Evolutionary conservation across 768 basidiomycete genomes (phyloP), one percentile per base, ranked within the genome.

Genomic region (Termitomyces titanicus): DNA sequence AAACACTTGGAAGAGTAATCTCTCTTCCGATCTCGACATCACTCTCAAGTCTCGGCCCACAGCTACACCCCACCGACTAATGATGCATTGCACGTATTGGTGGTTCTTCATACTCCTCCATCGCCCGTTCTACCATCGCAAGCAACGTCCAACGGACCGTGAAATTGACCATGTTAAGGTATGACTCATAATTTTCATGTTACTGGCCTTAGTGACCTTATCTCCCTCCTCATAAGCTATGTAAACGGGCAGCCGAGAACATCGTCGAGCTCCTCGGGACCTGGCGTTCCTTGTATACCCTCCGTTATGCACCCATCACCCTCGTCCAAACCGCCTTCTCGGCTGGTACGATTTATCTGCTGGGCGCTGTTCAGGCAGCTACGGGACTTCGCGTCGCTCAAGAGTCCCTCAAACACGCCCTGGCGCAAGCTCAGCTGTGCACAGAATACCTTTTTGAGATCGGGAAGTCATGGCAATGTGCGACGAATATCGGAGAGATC

Each of bases 101-200:
- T 84, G 82, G 79, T 66, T 79, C 17, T 77, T 79, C 58, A 82
- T 86, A 33, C 74, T 86, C 17, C 75, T 86, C 0, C 82, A 85
- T 56, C 74, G 84, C 3, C 83, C 83, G 0, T 82, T 71, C 72
- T 82, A 73, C 66, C 76, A 68, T 58, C 78, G 70, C 57, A 69
- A 72, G 62, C 57, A 73, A 51, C 69, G 75, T 56, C 67, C 68
- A 56, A 67, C 69, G 57, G 75, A 73, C 54, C 69, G 64, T 51
- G 74, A 71, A 56, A 80, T 74, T 54, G 80, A 75, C 60, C 80
- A 82, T 62, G 77, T 81, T 62, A 82, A 82, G 71, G 81, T 79
- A 54, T 24, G 68, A 35, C 22, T 43, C 15, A n/a, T 5, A 53
- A 57, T 45, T 63, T 56, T 40, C 33, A 54, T 64, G 48, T 63